Base-by-base conservation (phyloP, 176 grass and related monocot genomes). In the Triticum turgidum region DNA sequence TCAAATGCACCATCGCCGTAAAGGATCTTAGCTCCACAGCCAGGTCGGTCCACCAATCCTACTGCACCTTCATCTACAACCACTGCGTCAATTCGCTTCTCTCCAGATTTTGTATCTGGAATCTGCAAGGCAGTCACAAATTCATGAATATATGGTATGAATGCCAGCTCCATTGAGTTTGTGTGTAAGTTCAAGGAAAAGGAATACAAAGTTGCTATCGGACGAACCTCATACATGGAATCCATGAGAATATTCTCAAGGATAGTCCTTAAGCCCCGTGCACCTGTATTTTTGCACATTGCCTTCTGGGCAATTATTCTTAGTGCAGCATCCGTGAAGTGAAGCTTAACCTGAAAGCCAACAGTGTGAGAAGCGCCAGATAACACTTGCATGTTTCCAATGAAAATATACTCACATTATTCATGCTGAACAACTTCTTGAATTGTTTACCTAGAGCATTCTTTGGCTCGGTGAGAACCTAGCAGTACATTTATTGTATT, bases 241-340 rank as follows among this genome's bases (percentile, higher is more conserved):
- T 99, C 97, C 79, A 91, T 92, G 78, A 99, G 94, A 91, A 99
- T 97, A 90, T 82, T 94, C 84, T 99, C 97, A 89, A 99, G 93
- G 76, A 99, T 92, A 17, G 97, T 93, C 73, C 97, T 88, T 86
- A 99, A 83, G 76, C 97, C 97, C 61, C 94, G 87, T 38, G 97
- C 97, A 82, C 97, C 94, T 0, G 94, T 99, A 86, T 94, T 97
- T 90, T 97, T 99, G 27, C 87, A 88, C 90, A 97, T 93, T 73
- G 94, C 90, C 82, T 97, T 99, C 82, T 94, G 88, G 13, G 97
- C 87, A 87, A 99, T 99, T 86, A 89, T 83, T 89, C 88, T 87
- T 87, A 99, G 92, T 33, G 94, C 94, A 81, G 77, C 77, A 69
- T 99, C 92, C 9, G 97, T 97, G 68, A 96, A 94, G 80, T 96